Evolutionary conservation across 768 basidiomycete species (phyloP).

Genomic region (Hygrophorus russula): DNA sequence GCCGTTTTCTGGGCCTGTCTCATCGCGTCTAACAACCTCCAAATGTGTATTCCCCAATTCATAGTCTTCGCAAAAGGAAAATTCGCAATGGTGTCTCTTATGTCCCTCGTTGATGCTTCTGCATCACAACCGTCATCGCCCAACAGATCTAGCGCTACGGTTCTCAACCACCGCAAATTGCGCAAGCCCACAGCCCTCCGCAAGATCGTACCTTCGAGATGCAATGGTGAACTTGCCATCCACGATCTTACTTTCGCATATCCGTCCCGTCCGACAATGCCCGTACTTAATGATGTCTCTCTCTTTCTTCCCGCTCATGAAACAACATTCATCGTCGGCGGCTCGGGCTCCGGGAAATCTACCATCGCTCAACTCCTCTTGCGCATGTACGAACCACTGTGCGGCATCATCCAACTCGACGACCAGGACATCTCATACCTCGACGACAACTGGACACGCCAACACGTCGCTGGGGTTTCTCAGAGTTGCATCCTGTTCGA

Average conservation of each 20-base stretch:
- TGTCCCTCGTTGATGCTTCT: conserved; percentile 43
- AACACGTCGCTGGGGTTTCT: conserved; percentile 63
- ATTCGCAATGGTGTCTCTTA: conserved; percentile 58
- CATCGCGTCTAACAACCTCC: conserved; percentile 79
- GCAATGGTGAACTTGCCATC: conserved; percentile 68
- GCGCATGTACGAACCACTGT: conserved; percentile 57
- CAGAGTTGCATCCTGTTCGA: conserved; percentile 74
- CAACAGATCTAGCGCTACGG: conserved; percentile 5
- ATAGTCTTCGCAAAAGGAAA: conserved; percentile 77
- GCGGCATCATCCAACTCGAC: conserved; percentile 68
- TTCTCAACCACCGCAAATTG: conserved; percentile 42
- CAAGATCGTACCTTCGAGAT: conserved; percentile 54
- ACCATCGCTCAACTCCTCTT: conserved; percentile 80
- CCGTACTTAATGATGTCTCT: conserved; percentile 54
- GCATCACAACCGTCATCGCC: conserved; percentile 5
- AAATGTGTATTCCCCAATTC: conserved; percentile 77
- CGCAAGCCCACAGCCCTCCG: conserved; percentile 27
- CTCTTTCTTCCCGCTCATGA: conserved; percentile 67
- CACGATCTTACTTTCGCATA: conserved; percentile 74
- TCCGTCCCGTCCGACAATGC: conserved; percentile 61
- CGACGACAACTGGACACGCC: conserved; percentile 56
- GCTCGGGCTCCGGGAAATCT: conserved; percentile 89
- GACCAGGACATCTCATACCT: conserved; percentile 71
- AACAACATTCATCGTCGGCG: conserved; percentile 83
- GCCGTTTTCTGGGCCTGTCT: conserved; percentile 98